Evolutionary conservation across 1,139 yeast genomes (phyloP), one percentile per base, ranked within the genome.

Genomic region (Meyerozyma athensensis): DNA sequence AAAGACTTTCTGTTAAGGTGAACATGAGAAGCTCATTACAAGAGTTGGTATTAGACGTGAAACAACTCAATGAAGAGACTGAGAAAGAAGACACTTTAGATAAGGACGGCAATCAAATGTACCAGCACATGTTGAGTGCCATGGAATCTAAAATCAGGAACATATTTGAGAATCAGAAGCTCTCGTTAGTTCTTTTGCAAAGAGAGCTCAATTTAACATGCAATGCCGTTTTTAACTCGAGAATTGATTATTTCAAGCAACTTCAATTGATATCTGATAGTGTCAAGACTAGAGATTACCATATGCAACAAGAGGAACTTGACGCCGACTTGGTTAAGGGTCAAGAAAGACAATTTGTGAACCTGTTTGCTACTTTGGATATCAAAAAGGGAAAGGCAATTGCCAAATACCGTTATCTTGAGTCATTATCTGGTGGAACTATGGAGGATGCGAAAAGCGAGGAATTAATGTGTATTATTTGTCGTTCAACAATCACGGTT

Each of bases 241-340:
- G 94, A 42, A 73, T 90, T 34, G 86, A 76, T 34, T 92, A 89
- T 56, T 92, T 81, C 61, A 79, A 81, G 48, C 92, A 86, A 45
- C 69, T 92, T 34, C 98, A 92, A 57, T 82, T 73, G 39, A 74
- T 90, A 23, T 87, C 96, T 0, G 97, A 92, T 57, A 80, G 80
- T 36, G 89, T 87, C 13, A 67, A 60, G 42, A 52, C 64, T 16
- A 53, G 58, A 8, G 49, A 47, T 1, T 61, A 50, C 39, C 40
- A 42, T 6, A 45, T 58, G 36, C 39, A 47, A 12, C 49, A 60
- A 34, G 56, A 54, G 2, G 36, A 48, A 2, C 42, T 61, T 26
- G 48, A 46, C 9, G 34, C 36, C 1, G 28, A 20, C 1, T 31
- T 32, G 9, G 46, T 52, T 7, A 42, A 43, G 6, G 30, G 36